Conservation (phyloP, 345 rosid genomes). For the Sonneratia alba region DNA sequence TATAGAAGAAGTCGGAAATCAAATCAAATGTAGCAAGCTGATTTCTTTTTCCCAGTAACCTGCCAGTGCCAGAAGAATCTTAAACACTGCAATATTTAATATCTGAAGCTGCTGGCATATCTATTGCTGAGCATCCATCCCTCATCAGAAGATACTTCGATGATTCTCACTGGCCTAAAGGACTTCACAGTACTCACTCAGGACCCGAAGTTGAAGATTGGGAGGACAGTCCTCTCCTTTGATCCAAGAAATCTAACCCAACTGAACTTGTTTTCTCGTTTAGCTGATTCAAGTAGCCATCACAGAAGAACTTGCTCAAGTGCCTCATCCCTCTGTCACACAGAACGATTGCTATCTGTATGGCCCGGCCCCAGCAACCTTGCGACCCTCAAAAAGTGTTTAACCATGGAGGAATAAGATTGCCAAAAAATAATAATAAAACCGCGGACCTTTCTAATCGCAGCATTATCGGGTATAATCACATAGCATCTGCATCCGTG, state of each 20-base stretch:
- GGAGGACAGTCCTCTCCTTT: neutral
- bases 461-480: too few species aligned
- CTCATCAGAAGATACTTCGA: neutral
- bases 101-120: neutral
- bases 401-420: neutral
- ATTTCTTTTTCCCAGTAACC: neutral
- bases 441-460: neutral
- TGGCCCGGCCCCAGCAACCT: constrained; percentile 75
- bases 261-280: constrained; percentile 57
- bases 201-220: too few species aligned
- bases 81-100: neutral
- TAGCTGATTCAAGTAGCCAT: constrained; percentile 42
- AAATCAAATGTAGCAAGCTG: neutral
- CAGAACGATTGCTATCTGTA: constrained; percentile 36
- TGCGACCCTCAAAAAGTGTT: constrained; percentile 43
- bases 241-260: constrained; percentile 57
- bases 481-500: too few species aligned
- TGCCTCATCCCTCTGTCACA: constrained; percentile 93
- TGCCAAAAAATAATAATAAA: neutral
- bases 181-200: neutral
- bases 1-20: neutral
- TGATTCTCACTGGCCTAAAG: neutral
- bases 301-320: constrained; percentile 68
- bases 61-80: neutral
- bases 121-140: neutral